Conservation (phyloP, 2,329 filamentous ascomycete species). For the Paecilomyces dactylethromorphus region DNA sequence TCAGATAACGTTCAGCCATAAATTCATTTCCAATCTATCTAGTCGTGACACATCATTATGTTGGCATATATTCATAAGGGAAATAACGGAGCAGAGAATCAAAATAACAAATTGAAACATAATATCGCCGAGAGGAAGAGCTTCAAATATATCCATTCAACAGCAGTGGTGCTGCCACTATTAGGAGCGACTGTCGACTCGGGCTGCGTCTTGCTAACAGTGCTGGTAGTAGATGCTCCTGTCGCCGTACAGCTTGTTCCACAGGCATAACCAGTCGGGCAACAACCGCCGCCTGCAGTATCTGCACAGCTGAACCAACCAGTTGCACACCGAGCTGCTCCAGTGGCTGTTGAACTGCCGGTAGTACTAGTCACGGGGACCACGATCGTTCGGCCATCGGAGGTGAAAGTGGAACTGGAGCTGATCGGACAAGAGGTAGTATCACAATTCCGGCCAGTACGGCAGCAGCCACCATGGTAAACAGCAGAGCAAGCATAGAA, state of each 20-base stretch:
- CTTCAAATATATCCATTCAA: neutral
- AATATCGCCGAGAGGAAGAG: neutral
- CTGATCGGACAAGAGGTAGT: conserved; percentile 69
- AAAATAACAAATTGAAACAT: neutral
- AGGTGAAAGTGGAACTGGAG: conserved; percentile 58
- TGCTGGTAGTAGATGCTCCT: conserved; percentile 47
- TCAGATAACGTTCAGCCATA: neutral
- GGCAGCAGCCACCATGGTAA: conserved; percentile 78
- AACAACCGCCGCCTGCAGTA: conserved; percentile 70
- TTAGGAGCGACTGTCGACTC: neutral
- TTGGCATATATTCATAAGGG: neutral
- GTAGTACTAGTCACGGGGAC: conserved; percentile 47
- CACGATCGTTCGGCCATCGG: conserved; percentile 63
- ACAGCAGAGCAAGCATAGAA: conserved; percentile 87
- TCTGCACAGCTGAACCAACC: conserved; percentile 72
- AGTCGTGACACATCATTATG: neutral
- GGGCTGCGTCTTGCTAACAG: conserved; percentile 35
- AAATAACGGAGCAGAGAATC: neutral
- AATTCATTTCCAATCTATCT: neutral
- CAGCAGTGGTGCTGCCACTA: neutral
- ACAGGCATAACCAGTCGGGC: conserved; percentile 69
- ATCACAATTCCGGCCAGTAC: conserved; percentile 77
- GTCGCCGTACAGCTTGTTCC: conserved; percentile 65
- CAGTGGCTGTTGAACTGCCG: conserved; percentile 25
- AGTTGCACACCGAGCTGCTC: conserved; percentile 54